phyloP scores from a whole-genome alignment of 208 protist species.

The Leishmania mexicana region DNA sequence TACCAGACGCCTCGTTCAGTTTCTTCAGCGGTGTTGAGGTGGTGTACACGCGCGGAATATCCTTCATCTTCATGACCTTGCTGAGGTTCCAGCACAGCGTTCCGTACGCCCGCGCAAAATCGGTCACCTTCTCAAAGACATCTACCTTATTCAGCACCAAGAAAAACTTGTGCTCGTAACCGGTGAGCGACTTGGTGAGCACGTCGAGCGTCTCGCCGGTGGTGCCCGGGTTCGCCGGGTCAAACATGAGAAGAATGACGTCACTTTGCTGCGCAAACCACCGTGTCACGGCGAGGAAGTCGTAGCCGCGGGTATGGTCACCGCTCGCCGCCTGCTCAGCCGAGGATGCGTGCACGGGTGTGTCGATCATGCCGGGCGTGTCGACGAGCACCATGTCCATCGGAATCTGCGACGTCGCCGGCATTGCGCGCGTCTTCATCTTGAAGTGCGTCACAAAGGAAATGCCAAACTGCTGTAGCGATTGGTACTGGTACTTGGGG shows the following conservation, averaged over 20 bases:
- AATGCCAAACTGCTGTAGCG: slow-evolving; percentile 78
- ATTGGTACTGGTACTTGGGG: slow-evolving; percentile 68
- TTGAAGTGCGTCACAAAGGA: slow-evolving; percentile 79
- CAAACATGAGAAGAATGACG: slow-evolving; percentile 92
- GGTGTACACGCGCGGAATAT: slow-evolving; percentile 92
- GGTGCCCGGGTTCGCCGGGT: slow-evolving; percentile 85
- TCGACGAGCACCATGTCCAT: slow-evolving; percentile 87
- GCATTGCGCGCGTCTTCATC: slow-evolving; percentile 72
- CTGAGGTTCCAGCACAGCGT: slow-evolving; percentile 93
- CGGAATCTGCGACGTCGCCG: slow-evolving; percentile 40
- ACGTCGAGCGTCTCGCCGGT: slow-evolving; percentile 93
- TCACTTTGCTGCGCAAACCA: slow-evolving; percentile 92
- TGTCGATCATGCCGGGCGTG: slow-evolving; percentile 93
- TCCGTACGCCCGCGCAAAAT: slow-evolving; percentile 91
- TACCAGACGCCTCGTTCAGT: neutral
- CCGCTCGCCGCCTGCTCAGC: slow-evolving; percentile 22
- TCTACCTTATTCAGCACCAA: slow-evolving; percentile 92
- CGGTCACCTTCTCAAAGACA: slow-evolving; percentile 78
- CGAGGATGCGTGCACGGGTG: slow-evolving; percentile 53
- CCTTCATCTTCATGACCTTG: slow-evolving; percentile 90
- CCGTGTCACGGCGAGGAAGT: slow-evolving; percentile 79
- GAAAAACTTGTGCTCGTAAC: slow-evolving; percentile 90
- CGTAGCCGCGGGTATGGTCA: slow-evolving; percentile 82
- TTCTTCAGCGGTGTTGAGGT: slow-evolving; percentile 58
- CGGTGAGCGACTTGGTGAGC: slow-evolving; percentile 83